Conservation (phyloP, 2,329 filamentous ascomycete species). For the Lasiodiplodia theobromae region DNA sequence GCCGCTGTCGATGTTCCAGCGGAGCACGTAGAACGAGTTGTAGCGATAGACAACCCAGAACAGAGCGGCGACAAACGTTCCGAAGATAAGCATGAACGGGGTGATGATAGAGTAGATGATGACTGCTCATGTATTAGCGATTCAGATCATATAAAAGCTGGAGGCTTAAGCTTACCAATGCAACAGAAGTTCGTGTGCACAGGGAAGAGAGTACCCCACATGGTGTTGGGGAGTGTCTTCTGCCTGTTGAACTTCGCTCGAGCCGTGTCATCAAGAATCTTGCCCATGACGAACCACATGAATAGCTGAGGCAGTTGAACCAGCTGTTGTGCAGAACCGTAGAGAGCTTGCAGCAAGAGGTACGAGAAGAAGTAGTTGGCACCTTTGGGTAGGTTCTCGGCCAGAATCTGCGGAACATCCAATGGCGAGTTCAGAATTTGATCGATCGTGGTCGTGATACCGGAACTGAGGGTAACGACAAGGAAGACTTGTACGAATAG, state of each 20-base stretch:
- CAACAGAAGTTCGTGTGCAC: constrained; percentile 97
- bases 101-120: constrained; percentile 89
- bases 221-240: constrained; percentile 76
- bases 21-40: constrained; percentile 92
- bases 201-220: constrained; percentile 94
- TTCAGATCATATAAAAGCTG: background rate
- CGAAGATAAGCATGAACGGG: constrained; percentile 90
- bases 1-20: constrained; percentile 88
- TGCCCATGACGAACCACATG: constrained; percentile 81
- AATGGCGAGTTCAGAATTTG: constrained; percentile 70
- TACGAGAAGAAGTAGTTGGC: constrained; percentile 99
- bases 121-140: constrained; percentile 45
- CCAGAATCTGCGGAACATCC: constrained; percentile 75
- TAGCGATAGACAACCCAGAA: constrained; percentile 98
- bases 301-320: constrained; percentile 82
- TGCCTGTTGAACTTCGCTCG: constrained; percentile 86
- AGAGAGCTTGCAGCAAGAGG: constrained; percentile 84
- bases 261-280: constrained; percentile 81
- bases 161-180: constrained; percentile 65
- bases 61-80: constrained; percentile 87
- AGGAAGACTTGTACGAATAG: constrained; percentile 95
- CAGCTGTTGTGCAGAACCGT: constrained; percentile 79
- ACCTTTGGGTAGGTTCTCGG: constrained; percentile 79
- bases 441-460: constrained; percentile 70
- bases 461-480: constrained; percentile 84